phyloP scores from a whole-genome alignment of 768 basidiomycete genomes.

The Amanita rubescens region DNA sequence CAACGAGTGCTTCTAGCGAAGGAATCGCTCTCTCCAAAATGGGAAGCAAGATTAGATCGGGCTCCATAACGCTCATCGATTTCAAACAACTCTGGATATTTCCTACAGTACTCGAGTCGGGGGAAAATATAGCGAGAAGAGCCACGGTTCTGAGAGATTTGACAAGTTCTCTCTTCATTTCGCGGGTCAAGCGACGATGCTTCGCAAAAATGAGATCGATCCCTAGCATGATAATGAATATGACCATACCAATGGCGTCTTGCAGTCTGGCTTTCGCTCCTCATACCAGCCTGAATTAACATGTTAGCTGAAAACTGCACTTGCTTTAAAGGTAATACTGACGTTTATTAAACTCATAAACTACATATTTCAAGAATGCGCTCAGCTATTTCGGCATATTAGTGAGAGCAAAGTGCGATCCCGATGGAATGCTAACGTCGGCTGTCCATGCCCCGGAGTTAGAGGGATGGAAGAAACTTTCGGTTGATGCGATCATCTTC shows the following conservation, averaged over 20 bases:
- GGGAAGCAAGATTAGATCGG: constrained; percentile 75
- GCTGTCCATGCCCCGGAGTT: constrained; percentile 81
- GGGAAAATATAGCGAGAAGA: constrained; percentile 86
- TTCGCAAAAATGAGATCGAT: constrained; percentile 16
- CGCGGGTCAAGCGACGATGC: constrained; percentile 69
- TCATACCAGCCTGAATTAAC: constrained; percentile 57
- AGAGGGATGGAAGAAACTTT: constrained; percentile 87
- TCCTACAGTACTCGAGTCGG: constrained; percentile 62
- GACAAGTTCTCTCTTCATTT: constrained; percentile 81
- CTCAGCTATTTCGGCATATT: constrained; percentile 44
- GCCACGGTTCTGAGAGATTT: constrained; percentile 76
- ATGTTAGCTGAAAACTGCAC: constrained; percentile 3
- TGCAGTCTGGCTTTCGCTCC: constrained; percentile 71
- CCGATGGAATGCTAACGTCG: constrained; percentile 39
- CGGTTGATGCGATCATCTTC: constrained; percentile 77
- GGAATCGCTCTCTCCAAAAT: constrained; percentile 80
- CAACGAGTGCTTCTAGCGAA: constrained; percentile 81
- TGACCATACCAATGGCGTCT: constrained; percentile 54
- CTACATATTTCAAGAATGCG: constrained; percentile 80
- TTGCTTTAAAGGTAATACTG: constrained; percentile 11
- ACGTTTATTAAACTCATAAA: constrained; percentile 83
- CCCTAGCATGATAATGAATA: not conserved
- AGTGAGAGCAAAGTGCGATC: not conserved
- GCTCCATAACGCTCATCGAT: constrained; percentile 78
- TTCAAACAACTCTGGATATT: constrained; percentile 79